phyloP scores from a whole-genome alignment of 2,329 filamentous ascomycete genomes.

The Alternaria triticina region DNA sequence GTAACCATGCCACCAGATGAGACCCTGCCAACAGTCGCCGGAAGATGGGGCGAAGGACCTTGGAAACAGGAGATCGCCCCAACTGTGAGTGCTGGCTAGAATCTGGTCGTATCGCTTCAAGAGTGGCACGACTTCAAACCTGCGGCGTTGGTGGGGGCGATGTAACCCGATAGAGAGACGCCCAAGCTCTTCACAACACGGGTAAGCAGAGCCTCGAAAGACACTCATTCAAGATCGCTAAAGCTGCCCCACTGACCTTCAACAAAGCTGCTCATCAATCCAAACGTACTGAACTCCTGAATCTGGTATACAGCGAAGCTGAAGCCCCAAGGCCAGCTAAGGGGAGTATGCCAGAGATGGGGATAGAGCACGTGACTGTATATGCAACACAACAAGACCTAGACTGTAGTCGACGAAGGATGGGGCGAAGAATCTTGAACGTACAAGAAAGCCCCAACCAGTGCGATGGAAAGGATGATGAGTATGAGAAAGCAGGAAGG shows the following conservation, averaged over 20 bases:
- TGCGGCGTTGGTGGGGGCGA: neutral
- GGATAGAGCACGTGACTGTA: neutral
- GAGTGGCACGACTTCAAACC: neutral
- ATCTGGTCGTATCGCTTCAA: neutral
- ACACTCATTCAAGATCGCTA: neutral
- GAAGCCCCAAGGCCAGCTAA: neutral
- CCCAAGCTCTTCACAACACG: neutral
- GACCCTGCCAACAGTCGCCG: too few species aligned
- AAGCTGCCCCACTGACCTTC: neutral
- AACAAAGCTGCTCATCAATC: too few species aligned
- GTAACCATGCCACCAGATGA: too few species aligned
- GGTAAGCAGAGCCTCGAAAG: neutral
- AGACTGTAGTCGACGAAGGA: neutral
- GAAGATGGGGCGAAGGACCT: too few species aligned
- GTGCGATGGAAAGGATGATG: neutral
- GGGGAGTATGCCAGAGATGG: neutral
- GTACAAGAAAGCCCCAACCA: neutral
- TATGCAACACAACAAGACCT: slow-evolving; percentile 1
- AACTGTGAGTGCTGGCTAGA: neutral
- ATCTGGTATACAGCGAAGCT: neutral
- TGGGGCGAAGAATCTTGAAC: neutral
- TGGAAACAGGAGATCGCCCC: too few species aligned
- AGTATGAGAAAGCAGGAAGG: neutral
- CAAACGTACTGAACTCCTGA: too few species aligned
- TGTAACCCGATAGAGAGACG: neutral